These are phyloP conservation scores for Pittosporum tobira DNA, from an alignment of 129 eudicot genomes.

Conservation along the genomic window DNA sequence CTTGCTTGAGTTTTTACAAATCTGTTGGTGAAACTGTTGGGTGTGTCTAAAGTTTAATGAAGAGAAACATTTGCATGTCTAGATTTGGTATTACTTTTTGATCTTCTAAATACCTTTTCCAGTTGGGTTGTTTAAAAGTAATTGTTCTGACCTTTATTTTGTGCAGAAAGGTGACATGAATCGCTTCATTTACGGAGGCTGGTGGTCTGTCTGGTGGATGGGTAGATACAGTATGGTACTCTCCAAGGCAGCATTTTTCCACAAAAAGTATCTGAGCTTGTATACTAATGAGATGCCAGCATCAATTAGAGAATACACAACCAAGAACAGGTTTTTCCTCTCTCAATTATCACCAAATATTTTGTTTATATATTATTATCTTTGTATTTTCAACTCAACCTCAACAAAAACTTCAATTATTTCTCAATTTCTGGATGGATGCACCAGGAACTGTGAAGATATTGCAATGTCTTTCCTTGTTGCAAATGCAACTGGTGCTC, in stretches of 20 bases:
- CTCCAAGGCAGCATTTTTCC: slow-evolving; percentile 82
- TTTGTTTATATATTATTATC: neutral
- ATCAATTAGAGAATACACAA: slow-evolving; percentile 63
- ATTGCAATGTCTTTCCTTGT: slow-evolving; percentile 78
- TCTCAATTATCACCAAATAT: neutral
- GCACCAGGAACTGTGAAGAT: slow-evolving; percentile 71
- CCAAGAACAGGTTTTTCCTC: slow-evolving; percentile 44
- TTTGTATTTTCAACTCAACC: neutral
- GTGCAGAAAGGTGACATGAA: slow-evolving; percentile 43
- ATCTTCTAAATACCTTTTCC: neutral
- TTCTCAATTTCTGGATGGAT: slow-evolving; percentile 13
- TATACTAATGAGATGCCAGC: slow-evolving; percentile 69
- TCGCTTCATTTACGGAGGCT: slow-evolving; percentile 54
- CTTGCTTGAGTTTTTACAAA: too few species aligned
- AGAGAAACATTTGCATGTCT: slow-evolving; percentile 3
- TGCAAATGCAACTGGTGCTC: slow-evolving; percentile 65
- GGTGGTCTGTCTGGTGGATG: slow-evolving; percentile 95
- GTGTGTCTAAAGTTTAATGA: too few species aligned
- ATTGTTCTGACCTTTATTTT: neutral
- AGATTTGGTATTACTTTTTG: neutral
- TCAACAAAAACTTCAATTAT: neutral
- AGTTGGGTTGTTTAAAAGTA: too few species aligned
- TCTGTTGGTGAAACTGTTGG: too few species aligned
- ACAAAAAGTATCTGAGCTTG: slow-evolving; percentile 57
- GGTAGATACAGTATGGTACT: slow-evolving; percentile 85